These are phyloP conservation scores for Mycena chlorophos DNA, from an alignment of 768 basidiomycete genomes.

Conservation along the genomic window DNA sequence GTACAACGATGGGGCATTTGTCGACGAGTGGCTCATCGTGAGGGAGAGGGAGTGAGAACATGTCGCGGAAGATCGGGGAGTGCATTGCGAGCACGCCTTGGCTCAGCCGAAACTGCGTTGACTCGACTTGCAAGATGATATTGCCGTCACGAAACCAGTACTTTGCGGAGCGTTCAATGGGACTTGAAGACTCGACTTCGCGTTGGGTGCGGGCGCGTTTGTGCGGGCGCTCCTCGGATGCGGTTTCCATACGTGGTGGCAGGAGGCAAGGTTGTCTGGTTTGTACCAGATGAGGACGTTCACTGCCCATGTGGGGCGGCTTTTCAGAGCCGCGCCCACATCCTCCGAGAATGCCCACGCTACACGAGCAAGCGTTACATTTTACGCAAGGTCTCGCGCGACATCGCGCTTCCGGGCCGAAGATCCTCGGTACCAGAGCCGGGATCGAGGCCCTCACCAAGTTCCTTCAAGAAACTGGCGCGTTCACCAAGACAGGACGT, in stretches of 20 bases:
- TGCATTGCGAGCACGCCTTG: constrained; percentile 6
- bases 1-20: background rate
- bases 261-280: too few relatives aligned
- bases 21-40: background rate
- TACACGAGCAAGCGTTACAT: constrained; percentile 18
- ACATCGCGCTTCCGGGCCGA: constrained; percentile 7
- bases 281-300: constrained; percentile 17
- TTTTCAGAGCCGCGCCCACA: constrained; percentile 26
- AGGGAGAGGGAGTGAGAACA: constrained; percentile 15
- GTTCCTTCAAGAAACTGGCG: too few relatives aligned
- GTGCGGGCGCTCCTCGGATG: too few relatives aligned
- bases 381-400: too few relatives aligned
- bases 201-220: too few relatives aligned
- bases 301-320: constrained; percentile 28
- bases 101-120: constrained; percentile 10
- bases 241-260: too few relatives aligned
- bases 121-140: constrained; percentile 12
- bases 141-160: constrained; percentile 5
- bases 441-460: constrained; percentile 25
- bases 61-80: constrained; percentile 16
- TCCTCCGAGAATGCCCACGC: constrained; percentile 22
- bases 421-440: constrained; percentile 25
- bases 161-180: background rate
- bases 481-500: constrained; percentile 11
- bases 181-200: background rate